phyloP scores from a whole-genome alignment of 768 basidiomycete species.

The Heimioporus sp. region DNA sequence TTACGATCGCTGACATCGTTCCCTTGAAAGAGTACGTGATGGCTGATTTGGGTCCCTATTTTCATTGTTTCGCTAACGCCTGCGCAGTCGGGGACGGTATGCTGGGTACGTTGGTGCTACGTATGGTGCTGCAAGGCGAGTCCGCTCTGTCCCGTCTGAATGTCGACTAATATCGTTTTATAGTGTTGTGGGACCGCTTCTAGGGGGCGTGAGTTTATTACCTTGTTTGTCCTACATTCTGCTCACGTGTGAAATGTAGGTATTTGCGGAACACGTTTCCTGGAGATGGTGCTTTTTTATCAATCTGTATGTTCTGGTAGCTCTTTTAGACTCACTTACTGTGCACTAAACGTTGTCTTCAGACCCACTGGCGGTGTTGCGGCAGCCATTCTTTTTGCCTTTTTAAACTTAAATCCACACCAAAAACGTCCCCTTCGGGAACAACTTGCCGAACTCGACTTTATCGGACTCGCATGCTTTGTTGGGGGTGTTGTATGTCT shows the following conservation, averaged over 20 bases:
- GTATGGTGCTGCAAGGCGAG: slow-evolving; percentile 65
- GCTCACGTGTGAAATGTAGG: slow-evolving; percentile 40
- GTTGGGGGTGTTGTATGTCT: slow-evolving; percentile 65
- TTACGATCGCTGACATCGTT: slow-evolving; percentile 81
- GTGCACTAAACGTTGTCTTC: neutral
- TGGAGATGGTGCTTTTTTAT: slow-evolving; percentile 90
- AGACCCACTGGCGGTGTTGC: slow-evolving; percentile 77
- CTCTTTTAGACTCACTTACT: neutral
- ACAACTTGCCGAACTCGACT: slow-evolving; percentile 69
- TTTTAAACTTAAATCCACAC: slow-evolving; percentile 79
- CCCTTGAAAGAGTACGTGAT: slow-evolving; percentile 64
- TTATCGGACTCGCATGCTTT: slow-evolving; percentile 61
- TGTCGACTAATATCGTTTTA: neutral
- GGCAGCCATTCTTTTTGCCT: slow-evolving; percentile 60
- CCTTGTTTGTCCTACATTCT: neutral
- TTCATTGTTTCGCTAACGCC: neutral
- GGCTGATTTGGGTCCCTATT: neutral
- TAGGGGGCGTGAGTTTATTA: slow-evolving; percentile 63
- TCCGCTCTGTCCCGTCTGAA: neutral
- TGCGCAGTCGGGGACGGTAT: slow-evolving; percentile 67
- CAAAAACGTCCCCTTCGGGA: slow-evolving; percentile 53
- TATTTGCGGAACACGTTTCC: slow-evolving; percentile 67
- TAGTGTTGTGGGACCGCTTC: slow-evolving; percentile 72
- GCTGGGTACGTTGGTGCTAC: slow-evolving; percentile 72
- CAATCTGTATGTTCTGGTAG: slow-evolving; percentile 50